Evolutionary conservation across 139 green algal species (phyloP), one percentile per base, ranked within the genome.

Genomic region (Closterium sp.): DNA sequence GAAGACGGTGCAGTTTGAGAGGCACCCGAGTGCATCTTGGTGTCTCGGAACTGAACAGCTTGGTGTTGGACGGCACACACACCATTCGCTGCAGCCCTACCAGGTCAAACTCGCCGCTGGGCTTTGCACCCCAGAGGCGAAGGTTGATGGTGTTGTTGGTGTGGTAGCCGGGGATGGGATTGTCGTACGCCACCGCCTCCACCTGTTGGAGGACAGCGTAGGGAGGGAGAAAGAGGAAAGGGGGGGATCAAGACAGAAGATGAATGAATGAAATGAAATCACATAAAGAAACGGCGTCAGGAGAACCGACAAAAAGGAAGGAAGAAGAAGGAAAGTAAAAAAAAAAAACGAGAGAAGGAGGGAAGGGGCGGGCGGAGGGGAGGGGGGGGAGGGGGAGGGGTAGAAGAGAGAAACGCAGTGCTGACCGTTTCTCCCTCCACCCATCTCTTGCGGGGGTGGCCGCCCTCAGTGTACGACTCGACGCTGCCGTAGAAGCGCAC

Each of bases 101-200:
- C 90, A 99, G 96, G 94, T 99, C 96, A 87, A 99, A 98, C 95
- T 99, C 98, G 3, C 86, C 95, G 3, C 96, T n/a, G 7, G 98
- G 97, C 94, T 97, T 91, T 19, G 97, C 97, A 86, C 97, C 96
- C 97, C 97, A 99, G 93, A 99, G 96, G n/a, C 98, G 96, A 94
- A 99, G 96, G 96, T 98, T 99, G 96, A 96, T 97, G 35, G 95
- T 96, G 87, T 98, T 99, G 90, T 93, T 92, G 38, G 98, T 99
- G 91, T 95, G 33, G 92, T 96, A 99, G 88, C 98, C 98, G 9
- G 98, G 98, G 95, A 99, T 98, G 35, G 98, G 98, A 92, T 98
- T 98, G 95, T 99, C 98, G 87, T 96, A 96, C 33, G 95, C 95
- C 34, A 96, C 95, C 7, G 95, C 95, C 76, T 90, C 36, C 21